These are phyloP conservation scores for Neofusicoccum parvum DNA, from an alignment of 2,329 filamentous ascomycete species.

Conservation along the genomic window DNA sequence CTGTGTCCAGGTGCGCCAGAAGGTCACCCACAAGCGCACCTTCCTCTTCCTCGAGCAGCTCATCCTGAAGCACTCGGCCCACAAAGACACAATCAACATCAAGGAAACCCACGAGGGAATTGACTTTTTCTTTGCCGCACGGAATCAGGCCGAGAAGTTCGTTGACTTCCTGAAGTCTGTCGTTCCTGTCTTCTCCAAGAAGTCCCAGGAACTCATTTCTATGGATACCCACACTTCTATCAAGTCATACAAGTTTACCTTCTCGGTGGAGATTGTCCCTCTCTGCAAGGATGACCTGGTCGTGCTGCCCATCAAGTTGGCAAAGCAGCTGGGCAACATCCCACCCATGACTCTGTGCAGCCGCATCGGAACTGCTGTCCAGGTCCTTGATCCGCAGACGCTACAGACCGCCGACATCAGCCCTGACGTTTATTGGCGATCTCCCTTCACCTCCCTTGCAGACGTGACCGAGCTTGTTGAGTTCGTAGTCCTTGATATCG, in stretches of 20 bases:
- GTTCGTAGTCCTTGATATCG: slow-evolving; percentile 94
- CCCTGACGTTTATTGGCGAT: slow-evolving; percentile 83
- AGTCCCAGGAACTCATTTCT: slow-evolving; percentile 90
- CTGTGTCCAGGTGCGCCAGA: slow-evolving; percentile 91
- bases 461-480: slow-evolving; percentile 85
- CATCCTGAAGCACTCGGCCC: slow-evolving; percentile 90
- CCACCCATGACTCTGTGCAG: slow-evolving; percentile 83
- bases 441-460: slow-evolving; percentile 80
- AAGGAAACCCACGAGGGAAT: slow-evolving; percentile 95
- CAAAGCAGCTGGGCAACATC: slow-evolving; percentile 86
- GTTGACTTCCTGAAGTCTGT: slow-evolving; percentile 87
- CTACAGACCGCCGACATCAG: slow-evolving; percentile 88
- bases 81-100: slow-evolving; percentile 95
- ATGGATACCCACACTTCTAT: slow-evolving; percentile 88
- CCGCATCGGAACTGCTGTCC: slow-evolving; percentile 84
- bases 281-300: slow-evolving; percentile 98
- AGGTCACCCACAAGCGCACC: slow-evolving; percentile 92
- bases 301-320: slow-evolving; percentile 86
- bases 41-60: slow-evolving; percentile 87
- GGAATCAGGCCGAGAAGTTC: slow-evolving; percentile 91
- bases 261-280: slow-evolving; percentile 83
- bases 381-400: slow-evolving; percentile 85
- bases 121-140: slow-evolving; percentile 89
- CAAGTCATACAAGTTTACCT: slow-evolving; percentile 94
- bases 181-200: slow-evolving; percentile 75